phyloP scores from a whole-genome alignment of 2,329 filamentous ascomycete genomes.

The Alternaria burnsii region DNA sequence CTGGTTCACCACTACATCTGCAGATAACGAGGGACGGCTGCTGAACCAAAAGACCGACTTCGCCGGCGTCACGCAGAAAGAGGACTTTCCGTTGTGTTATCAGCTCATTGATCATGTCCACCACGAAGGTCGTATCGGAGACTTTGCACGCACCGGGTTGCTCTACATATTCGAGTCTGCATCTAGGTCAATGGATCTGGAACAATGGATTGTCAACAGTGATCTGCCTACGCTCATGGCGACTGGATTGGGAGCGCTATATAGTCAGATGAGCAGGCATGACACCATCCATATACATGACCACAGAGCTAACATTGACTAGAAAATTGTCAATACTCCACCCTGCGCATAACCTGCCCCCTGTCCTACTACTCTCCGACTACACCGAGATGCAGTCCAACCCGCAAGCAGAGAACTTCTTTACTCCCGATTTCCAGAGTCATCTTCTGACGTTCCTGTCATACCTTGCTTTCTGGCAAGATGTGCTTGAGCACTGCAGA shows the following conservation, averaged over 20 bases:
- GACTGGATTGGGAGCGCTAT: constrained; percentile 83
- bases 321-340: constrained; percentile 85
- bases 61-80: constrained; percentile 82
- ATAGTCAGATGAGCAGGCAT: constrained; percentile 72
- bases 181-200: constrained; percentile 79
- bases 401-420: constrained; percentile 73
- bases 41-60: constrained; percentile 71
- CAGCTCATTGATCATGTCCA: constrained; percentile 96
- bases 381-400: constrained; percentile 77
- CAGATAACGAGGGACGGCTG: constrained; percentile 51
- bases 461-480: constrained; percentile 96
- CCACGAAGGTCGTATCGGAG: constrained; percentile 90
- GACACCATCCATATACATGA: constrained; percentile 10
- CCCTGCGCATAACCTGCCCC: constrained; percentile 76
- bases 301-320: constrained; percentile 17
- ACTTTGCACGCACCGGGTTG: constrained; percentile 93
- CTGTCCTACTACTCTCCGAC: constrained; percentile 88
- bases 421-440: constrained; percentile 78
- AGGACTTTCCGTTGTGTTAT: constrained; percentile 96
- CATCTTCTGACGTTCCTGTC: constrained; percentile 94
- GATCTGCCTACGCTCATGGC: constrained; percentile 97
- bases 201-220: constrained; percentile 97
- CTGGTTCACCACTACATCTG: constrained; percentile 77
- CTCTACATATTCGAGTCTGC: constrained; percentile 96
- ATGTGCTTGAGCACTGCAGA: constrained; percentile 93